Evolutionary conservation across 75 land plant species (phyloP), one percentile per base, ranked within the genome.

Genomic region (Selaginella moellendorffii): DNA sequence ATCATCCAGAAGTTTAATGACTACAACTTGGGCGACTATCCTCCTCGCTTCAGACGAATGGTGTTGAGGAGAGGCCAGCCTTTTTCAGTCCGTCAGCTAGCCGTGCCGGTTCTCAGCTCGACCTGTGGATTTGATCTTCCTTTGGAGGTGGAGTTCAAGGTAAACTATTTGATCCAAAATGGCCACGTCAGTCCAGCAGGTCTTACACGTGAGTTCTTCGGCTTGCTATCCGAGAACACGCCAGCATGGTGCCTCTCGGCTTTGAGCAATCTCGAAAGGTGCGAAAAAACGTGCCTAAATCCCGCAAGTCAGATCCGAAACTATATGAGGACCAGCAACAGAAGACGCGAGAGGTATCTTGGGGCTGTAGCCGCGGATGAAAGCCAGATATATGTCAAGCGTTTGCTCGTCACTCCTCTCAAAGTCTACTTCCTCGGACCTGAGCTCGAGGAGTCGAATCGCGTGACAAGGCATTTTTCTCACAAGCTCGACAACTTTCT

Each of bases 371-470:
- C 53, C 8, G 62, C 76, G 17, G 80, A 74, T 63, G 54, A 54
- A 66, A 83, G 85, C 0, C 75, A 81, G 58, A 74, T 84, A 17
- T 69, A 77, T 64, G 77, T 83, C 14, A 77, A 75, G 29, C 67
- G 88, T 53, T 74, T 89, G 17, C 81, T 79, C 10, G 69, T 92
- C 23, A 92, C 96, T 28, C 97, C 96, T 17, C 65, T 72, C 12
- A 92, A 75, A 68, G 78, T 88, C 0, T 92, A 83, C 28, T 92
- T 79, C 58, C 66, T 61, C 65, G 95, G 95, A 26, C 97, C 97
- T 1, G 97, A 92, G 54, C 64, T 83, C 19, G 82, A 80, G 66
- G 75, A 81, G 1, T 88, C 95, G 9, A 88, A 92, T 67, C 80
- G 89, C 18, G 86, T 92, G 0, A 59, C 84, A 1, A 74, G 95